Conservation (phyloP, 345 rosid species). For the Eucalyptus brandiana region DNA sequence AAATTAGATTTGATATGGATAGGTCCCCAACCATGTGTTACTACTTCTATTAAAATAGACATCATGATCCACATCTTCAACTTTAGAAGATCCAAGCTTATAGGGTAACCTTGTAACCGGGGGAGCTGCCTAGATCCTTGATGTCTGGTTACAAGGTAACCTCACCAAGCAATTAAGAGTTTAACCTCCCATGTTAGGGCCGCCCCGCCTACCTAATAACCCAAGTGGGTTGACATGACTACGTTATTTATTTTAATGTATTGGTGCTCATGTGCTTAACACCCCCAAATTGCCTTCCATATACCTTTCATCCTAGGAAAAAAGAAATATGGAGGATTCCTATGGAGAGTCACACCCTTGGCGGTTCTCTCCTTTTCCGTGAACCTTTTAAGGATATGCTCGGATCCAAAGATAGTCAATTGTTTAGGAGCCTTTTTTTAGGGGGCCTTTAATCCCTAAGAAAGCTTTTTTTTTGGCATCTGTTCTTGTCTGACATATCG, state of each 20-base stretch:
- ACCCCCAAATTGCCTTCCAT: too few relatives aligned
- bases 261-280: too few relatives aligned
- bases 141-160: too few relatives aligned
- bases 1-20: accelerated
- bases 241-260: too few relatives aligned
- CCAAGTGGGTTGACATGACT: accelerated
- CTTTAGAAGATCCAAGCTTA: background rate
- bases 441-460: background rate
- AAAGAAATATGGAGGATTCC: accelerated
- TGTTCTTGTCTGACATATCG: background rate
- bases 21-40: background rate
- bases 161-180: too few relatives aligned
- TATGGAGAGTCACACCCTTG: too few relatives aligned
- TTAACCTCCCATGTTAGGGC: too few relatives aligned
- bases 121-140: accelerated
- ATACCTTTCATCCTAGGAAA: accelerated
- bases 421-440: background rate
- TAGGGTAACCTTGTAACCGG: too few relatives aligned
- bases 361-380: accelerated
- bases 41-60: background rate
- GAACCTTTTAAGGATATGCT: too few relatives aligned
- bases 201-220: accelerated
- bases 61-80: background rate
- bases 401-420: too few relatives aligned
- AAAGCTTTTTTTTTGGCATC: background rate